Base-by-base conservation (phyloP, 768 basidiomycete genomes). In the Mycena rosella region DNA sequence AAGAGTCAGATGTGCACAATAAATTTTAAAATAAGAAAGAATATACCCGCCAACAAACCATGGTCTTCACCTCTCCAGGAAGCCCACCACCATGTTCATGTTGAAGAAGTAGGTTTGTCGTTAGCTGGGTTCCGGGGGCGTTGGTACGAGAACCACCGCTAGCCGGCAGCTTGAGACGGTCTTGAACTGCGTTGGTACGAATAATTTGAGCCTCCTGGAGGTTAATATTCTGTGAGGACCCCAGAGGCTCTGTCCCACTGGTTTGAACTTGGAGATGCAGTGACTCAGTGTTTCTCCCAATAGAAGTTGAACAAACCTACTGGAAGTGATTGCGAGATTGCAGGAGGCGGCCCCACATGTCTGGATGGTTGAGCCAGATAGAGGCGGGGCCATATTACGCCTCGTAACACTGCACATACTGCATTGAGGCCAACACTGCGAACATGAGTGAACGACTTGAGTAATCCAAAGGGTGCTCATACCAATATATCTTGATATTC, bases 361-460 rank as follows among this genome's bases (percentile, higher is more conserved):
- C n/a, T 57, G 55, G 13, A 44, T 30, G 2, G 55, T 36, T n/a
- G n/a, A n/a, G 27, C 42, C 55, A 27, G 55, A 18, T 11, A 15
- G 9, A 26, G 54, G 38, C n/a, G 32, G 52, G 3, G 30, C 52
- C 54, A 56, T 56, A 18, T 56, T 56, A 6, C 40, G 42, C 20
- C 55, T 14, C 15, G 55, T 57, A 8, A 57, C 24, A 18, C 40
- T 40, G 17, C 55, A 57, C 22, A 42, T 29, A 17, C 34, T 2
- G 40, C 55, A 57, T 32, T 57, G 55, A 7, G 40, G 55, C 55
- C 55, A 57, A 42, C 13, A 29, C 42, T 54, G 34, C 34, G 34
- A 36, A 36, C 15, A 15, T 8, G 34, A 7, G 34, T 15, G 15
- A 36, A 36, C 7, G 34, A 36, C n/a, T n/a, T n/a, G 34, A 36